Conservation (phyloP, 2,329 filamentous ascomycete species). For the Colletotrichum sp. region DNA sequence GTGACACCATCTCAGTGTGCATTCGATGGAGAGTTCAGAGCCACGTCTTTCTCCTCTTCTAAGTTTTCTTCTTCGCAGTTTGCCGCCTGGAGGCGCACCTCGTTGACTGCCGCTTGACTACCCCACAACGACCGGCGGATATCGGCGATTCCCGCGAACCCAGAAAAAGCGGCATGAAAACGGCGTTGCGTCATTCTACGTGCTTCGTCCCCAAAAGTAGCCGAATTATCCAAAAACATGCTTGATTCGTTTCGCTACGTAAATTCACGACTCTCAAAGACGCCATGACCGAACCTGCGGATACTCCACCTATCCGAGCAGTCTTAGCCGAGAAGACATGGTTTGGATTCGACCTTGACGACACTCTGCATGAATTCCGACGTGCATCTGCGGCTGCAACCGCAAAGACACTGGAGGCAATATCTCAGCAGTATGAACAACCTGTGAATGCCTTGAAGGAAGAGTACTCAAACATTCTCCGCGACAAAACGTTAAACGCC, state of each 20-base stretch:
- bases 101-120: too few species aligned
- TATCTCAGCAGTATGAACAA: conserved; percentile 26
- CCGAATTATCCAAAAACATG: not conserved
- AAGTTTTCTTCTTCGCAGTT: too few species aligned
- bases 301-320: not conserved
- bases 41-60: too few species aligned
- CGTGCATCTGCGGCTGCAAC: conserved; percentile 41
- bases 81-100: too few species aligned
- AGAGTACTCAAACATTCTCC: conserved; percentile 38
- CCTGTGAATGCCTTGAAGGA: conserved; percentile 22
- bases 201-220: not conserved
- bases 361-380: conserved; percentile 53
- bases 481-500: conserved; percentile 37
- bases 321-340: conserved; percentile 26
- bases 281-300: not conserved
- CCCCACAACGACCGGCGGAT: not conserved
- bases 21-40: not conserved
- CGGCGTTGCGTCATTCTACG: not conserved
- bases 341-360: conserved; percentile 54
- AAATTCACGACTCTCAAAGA: not conserved
- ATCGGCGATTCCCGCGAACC: not conserved
- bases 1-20: not conserved
- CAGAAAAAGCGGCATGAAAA: not conserved
- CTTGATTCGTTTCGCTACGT: not conserved
- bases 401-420: conserved; percentile 31